phyloP scores from a whole-genome alignment of 2,329 filamentous ascomycete species.

The Cordyceps farinosa region DNA sequence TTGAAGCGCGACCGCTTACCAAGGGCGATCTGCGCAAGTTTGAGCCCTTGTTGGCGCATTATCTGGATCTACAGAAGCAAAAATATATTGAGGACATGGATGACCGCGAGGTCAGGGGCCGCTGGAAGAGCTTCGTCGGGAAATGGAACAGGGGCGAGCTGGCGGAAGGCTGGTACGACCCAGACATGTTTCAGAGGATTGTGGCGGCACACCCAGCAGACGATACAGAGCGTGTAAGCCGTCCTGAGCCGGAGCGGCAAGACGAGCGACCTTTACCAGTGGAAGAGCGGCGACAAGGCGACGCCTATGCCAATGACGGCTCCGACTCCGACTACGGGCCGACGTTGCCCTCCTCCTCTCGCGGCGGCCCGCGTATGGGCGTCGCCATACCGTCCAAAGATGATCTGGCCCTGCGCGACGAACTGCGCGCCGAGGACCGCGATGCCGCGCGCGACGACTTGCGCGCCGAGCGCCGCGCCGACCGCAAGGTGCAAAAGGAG shows the following conservation, averaged over 20 bases:
- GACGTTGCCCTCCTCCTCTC: slow-evolving; percentile 24
- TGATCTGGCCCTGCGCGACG: slow-evolving; percentile 64
- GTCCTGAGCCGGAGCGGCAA: slow-evolving; percentile 7
- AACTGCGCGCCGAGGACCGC: slow-evolving; percentile 48
- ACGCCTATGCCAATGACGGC: slow-evolving; percentile 1
- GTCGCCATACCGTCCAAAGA: slow-evolving; percentile 66
- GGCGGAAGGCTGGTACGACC: slow-evolving; percentile 90
- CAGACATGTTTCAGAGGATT: slow-evolving; percentile 56
- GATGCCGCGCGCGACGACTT: slow-evolving; percentile 51
- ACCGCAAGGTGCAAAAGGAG: slow-evolving; percentile 65
- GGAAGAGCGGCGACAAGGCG: slow-evolving; percentile 13
- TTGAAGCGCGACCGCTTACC: slow-evolving; percentile 59
- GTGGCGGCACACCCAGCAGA: slow-evolving; percentile 26
- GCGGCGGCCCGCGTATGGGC: slow-evolving; percentile 36
- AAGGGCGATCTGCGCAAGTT: slow-evolving; percentile 67
- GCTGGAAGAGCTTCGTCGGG: slow-evolving; percentile 89
- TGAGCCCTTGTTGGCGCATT: slow-evolving; percentile 72
- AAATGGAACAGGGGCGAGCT: slow-evolving; percentile 92
- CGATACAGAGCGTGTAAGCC: background rate
- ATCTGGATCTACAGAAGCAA: slow-evolving; percentile 84
- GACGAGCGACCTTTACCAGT: slow-evolving; percentile 19
- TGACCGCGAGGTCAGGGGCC: slow-evolving; percentile 71
- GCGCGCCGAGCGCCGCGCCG: slow-evolving; percentile 58
- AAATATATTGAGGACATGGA: slow-evolving; percentile 65
- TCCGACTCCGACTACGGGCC: slow-evolving; percentile 46